Base-by-base conservation (phyloP, 306 rosid genomes). In the Myrica gale region DNA sequence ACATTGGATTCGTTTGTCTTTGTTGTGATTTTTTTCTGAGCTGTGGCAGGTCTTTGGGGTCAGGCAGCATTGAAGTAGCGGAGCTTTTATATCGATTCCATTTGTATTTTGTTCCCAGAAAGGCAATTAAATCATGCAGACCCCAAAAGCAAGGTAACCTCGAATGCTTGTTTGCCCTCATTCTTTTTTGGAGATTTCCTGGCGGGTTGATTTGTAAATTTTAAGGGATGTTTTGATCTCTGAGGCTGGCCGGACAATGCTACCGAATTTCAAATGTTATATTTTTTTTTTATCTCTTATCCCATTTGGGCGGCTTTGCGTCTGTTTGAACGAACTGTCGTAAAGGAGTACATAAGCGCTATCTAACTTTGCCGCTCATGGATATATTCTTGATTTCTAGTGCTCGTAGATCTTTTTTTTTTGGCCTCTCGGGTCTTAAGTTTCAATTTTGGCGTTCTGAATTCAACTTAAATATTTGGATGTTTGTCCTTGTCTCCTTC, bases 81-180 rank as follows among this genome's bases (percentile, higher is more conserved):
- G 73, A 84, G 81, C 81, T 77, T 80, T 74, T 80, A 76, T 72
- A 79, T 78, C 75, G 66, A 75, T 75, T 42, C 62, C 68, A 1
- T 72, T 74, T 84, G 73, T 20, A 54, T 76, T 81, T 81, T 54
- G 83, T 56, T 78, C 74, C 58, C 54, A 21, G 61, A 77, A 78
- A 82, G 84, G 69, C 65, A 73, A 60, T 57, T 65, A 77, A 83
- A 85, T 67, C 60, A 96, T 96, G 99, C 99, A 96, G 88, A 92
- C 99, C 84, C 91, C 99, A 15, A 96, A 96, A 87, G 84, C 97
- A 80, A 90, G 99, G 98, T 96, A 84, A 78, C 80, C 89, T 78
- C 53, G 66, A 75, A 54, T 74, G 69, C 71, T 78, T 53, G 66
- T 44, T 74, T 78, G 41, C 17, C 74, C 68, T 69, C 79, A 72